phyloP scores from a whole-genome alignment of 441 rosid genomes.

The Macaranga tanarius region DNA sequence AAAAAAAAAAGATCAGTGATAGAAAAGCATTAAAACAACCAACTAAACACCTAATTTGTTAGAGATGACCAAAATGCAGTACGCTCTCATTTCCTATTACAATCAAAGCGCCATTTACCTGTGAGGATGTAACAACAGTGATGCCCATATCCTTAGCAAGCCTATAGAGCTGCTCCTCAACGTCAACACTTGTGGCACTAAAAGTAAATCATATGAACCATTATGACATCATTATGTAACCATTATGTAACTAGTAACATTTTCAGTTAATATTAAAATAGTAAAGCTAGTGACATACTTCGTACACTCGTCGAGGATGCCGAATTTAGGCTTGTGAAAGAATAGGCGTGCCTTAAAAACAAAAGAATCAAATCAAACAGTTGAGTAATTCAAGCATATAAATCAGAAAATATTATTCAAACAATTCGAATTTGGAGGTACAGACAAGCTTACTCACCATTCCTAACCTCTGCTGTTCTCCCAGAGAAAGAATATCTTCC shows the following conservation, averaged over 20 bases:
- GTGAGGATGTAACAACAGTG: slow-evolving; percentile 95
- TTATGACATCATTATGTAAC: background rate
- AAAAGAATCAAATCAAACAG: slow-evolving; percentile 23
- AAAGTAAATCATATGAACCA: background rate
- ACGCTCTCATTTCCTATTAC: background rate
- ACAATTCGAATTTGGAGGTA: slow-evolving; percentile 5
- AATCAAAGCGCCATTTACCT: slow-evolving; percentile 45
- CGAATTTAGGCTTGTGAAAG: slow-evolving; percentile 94
- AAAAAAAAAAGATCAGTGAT: background rate
- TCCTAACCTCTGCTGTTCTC: slow-evolving; percentile 98
- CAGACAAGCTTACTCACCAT: slow-evolving; percentile 55
- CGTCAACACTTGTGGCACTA: slow-evolving; percentile 98
- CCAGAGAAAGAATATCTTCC: slow-evolving; percentile 96
- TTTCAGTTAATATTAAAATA: background rate
- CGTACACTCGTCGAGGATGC: slow-evolving; percentile 99
- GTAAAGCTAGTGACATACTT: slow-evolving; percentile 52
- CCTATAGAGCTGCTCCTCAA: slow-evolving; percentile 95
- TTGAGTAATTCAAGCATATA: slow-evolving; percentile 12
- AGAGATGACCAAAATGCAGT: background rate
- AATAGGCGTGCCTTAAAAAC: slow-evolving; percentile 81
- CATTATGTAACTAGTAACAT: background rate
- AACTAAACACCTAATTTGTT: background rate
- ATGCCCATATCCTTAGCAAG: slow-evolving; percentile 85
- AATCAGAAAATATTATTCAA: background rate
- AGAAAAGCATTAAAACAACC: background rate